Base-by-base conservation (phyloP, 495 filamentous ascomycete genomes). In the Lasiosphaeris hirsuta region DNA sequence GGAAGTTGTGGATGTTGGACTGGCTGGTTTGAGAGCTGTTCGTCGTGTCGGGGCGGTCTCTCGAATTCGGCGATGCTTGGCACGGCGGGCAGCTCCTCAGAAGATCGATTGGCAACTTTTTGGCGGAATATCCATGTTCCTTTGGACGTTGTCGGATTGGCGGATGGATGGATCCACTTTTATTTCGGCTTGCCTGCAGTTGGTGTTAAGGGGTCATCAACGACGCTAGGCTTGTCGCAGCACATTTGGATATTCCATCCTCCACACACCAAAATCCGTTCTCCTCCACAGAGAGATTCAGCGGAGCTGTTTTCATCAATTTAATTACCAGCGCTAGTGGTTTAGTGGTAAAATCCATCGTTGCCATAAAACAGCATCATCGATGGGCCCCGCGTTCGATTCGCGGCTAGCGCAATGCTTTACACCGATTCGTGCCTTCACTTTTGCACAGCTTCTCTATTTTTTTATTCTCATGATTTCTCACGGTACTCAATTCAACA, bases 331-430 rank as follows among this genome's bases (percentile, higher is more conserved):
- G 23, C 23, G 23, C 23, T 30, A 73, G 73, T 75, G 73, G 72
- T 75, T 75, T 77, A 77, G 74, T 77, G 74, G 74, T 77, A 77
- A 76, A 77, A 77, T 75, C 72, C 74, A 75, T 77, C 74, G 74
- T 77, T 77, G 74, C 74, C 74, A 77, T 77, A 73, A 30, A 30
- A 30, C 23, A 30, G 23, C 23, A 30, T 2, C 73, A 76, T 76
- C 73, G 73, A 76, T 75, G 73, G 73, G 74, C 74, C 74, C 74
- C 73, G 74, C 69, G 74, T 76, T 76, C 74, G 73, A 74, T 75
- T 75, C 72, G 72, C 72, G 72, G 72, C 71, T 55, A 42, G 46
- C 53, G 53, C 53, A 55, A 45, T 30, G 23, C 5, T 30, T 5
- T 2, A 30, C 5, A 30, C 23, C 5, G 23, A 5, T 5, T 30